These are phyloP conservation scores for Aspergillus calidoustus DNA, from an alignment of 2,329 filamentous ascomycete species.

Conservation along the genomic window DNA sequence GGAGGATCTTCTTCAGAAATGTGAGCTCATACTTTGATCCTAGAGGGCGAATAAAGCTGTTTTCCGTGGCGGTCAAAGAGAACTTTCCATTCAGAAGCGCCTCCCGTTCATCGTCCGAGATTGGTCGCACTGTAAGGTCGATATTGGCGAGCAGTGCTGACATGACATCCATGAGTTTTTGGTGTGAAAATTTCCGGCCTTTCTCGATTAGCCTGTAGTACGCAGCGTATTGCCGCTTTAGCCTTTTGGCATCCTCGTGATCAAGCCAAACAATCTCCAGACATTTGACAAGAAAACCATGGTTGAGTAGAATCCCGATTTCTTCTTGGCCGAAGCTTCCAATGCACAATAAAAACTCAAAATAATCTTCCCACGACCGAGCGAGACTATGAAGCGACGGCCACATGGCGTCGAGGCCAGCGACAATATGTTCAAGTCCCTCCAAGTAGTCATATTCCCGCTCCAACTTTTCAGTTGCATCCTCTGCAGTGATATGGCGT, in stretches of 20 bases:
- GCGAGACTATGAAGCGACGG: conserved; percentile 63
- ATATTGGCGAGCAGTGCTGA: conserved; percentile 43
- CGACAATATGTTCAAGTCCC: conserved; percentile 42
- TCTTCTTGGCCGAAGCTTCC: conserved; percentile 65
- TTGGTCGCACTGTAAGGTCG: conserved; percentile 39
- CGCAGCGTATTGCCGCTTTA: conserved; percentile 58
- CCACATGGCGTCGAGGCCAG: conserved; percentile 63
- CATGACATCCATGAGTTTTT: conserved; percentile 49
- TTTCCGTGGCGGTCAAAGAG: conserved; percentile 40
- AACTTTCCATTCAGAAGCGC: conserved; percentile 34
- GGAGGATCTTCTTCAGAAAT: conserved; percentile 66
- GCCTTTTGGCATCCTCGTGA: conserved; percentile 50
- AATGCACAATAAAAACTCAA: conserved; percentile 71
- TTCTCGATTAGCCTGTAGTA: conserved; percentile 51
- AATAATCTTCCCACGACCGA: conserved; percentile 77
- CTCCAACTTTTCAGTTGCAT: conserved; percentile 30
- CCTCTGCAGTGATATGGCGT: conserved; percentile 30
- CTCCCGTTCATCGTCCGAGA: conserved; percentile 32
- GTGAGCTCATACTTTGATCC: conserved; percentile 40
- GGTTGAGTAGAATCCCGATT: conserved; percentile 62
- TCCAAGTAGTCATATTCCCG: conserved; percentile 35
- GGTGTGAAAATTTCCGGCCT: conserved; percentile 51
- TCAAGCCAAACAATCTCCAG: conserved; percentile 68
- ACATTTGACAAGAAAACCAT: conserved; percentile 63
- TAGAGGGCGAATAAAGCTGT: conserved; percentile 37